A percentile compares a stretch with the other conserved stretches of the same genome.
phyloP scores from a whole-genome alignment of 805 yeast species.

The Candida quercuum region DNA sequence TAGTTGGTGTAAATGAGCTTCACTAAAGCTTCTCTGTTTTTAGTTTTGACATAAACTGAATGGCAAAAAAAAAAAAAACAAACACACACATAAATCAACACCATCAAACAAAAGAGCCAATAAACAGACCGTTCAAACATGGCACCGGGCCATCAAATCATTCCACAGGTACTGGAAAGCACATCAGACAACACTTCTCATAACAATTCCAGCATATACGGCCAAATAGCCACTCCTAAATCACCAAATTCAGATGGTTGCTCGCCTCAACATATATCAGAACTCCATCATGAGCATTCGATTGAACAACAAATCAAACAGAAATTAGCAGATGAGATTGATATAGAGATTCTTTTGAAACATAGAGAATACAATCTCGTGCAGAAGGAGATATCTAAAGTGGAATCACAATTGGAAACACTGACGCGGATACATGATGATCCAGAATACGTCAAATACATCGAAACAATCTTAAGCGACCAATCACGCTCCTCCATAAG shows the following conservation, averaged over 20 bases:
- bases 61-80: background rate
- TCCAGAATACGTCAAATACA: conserved; percentile 28
- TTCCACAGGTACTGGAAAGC: background rate
- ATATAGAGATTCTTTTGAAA: conserved; percentile 54
- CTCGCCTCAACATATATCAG: conserved; percentile 18
- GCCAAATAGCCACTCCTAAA: conserved; percentile 39
- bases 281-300: conserved; percentile 3
- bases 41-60: background rate
- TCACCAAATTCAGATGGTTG: conserved; percentile 34
- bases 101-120: background rate
- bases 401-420: conserved; percentile 52
- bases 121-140: too few relatives aligned
- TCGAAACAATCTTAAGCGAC: conserved; percentile 30
- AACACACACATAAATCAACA: background rate
- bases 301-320: conserved; percentile 23
- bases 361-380: conserved; percentile 49
- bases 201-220: conserved; percentile 10
- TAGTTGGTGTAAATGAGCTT: too few relatives aligned
- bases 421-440: conserved; percentile 38
- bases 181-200: background rate
- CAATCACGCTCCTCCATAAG: conserved; percentile 40
- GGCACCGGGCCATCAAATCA: background rate
- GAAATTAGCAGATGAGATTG: conserved; percentile 40
- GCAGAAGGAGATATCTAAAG: conserved; percentile 49
- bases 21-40: background rate